A percentile compares a stretch with the other conserved stretches of the same genome.
Conservation (phyloP, 306 rosid genomes). For the Trifolium dubium region DNA sequence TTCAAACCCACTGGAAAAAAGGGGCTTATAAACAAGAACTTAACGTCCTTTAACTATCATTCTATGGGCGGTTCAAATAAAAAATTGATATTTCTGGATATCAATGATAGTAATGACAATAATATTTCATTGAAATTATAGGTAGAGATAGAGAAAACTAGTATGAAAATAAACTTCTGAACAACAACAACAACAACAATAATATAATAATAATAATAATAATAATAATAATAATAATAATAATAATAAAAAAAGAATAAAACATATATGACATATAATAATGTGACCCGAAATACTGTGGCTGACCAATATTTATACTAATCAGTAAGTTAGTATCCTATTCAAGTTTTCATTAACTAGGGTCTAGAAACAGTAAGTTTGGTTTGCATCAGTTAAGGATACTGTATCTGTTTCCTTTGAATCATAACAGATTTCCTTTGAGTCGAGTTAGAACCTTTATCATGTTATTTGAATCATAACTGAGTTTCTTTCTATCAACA, state of each 20-base stretch:
- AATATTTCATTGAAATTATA: neutral
- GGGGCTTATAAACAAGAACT: neutral
- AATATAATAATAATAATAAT: too few relatives aligned
- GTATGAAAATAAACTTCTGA: neutral
- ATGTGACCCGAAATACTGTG: neutral
- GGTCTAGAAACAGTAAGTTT: neutral
- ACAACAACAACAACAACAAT: too few relatives aligned
- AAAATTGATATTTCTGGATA: neutral
- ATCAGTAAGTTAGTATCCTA: neutral
- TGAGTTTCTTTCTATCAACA: slow-evolving; percentile 24
- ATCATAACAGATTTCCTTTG: neutral
- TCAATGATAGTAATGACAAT: neutral
- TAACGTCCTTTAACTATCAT: neutral
- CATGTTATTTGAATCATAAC: slow-evolving; percentile 9
- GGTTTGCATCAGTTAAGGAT: neutral
- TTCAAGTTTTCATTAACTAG: neutral
- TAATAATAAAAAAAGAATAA: too few relatives aligned
- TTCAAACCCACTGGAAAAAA: neutral
- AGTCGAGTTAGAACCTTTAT: neutral
- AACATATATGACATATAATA: neutral
- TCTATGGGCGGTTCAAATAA: neutral
- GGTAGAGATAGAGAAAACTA: neutral
- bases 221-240: too few relatives aligned
- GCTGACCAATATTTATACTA: neutral
- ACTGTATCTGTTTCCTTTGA: neutral